These are phyloP conservation scores for Crithidia mellificae DNA, from an alignment of 208 protist species.

Conservation along the genomic window DNA sequence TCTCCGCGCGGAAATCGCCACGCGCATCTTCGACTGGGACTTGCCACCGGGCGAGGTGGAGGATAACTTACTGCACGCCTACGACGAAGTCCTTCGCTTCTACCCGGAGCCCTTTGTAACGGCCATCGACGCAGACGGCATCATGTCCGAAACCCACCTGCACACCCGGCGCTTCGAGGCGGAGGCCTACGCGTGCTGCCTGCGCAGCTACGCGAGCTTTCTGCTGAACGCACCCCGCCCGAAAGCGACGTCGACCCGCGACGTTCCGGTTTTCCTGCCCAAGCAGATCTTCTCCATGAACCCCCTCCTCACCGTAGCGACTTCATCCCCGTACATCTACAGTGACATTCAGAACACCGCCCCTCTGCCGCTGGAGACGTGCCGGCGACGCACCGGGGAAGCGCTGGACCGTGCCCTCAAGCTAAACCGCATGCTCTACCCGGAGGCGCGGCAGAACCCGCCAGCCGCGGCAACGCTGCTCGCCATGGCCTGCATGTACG, in stretches of 20 bases:
- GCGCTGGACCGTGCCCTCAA: constrained; percentile 72
- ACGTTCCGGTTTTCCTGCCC: constrained; percentile 76
- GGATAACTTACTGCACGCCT: constrained; percentile 16
- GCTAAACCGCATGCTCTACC: constrained; percentile 72
- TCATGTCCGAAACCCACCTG: constrained; percentile 49
- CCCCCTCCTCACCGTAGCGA: constrained; percentile 56
- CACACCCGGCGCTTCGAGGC: constrained; percentile 38
- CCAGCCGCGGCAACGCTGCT: constrained; percentile 63
- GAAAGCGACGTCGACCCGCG: constrained; percentile 42
- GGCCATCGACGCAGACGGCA: constrained; percentile 69
- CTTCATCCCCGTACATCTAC: constrained; percentile 65
- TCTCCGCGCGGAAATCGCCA: constrained; percentile 61
- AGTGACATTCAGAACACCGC: constrained; percentile 38
- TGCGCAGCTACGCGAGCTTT: constrained; percentile 71
- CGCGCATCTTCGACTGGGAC: constrained; percentile 73
- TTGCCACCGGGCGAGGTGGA: constrained; percentile 24
- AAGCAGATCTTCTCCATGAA: constrained; percentile 75
- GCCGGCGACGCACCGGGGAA: constrained; percentile 56
- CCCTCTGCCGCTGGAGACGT: constrained; percentile 47
- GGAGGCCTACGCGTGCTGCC: constrained; percentile 66
- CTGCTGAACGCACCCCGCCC: constrained; percentile 61
- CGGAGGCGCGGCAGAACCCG: constrained; percentile 61
- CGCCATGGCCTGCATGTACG: constrained; percentile 82
- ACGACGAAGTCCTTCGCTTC: constrained; percentile 49
- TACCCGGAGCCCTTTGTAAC: constrained; percentile 71